Base-by-base conservation (phyloP, 352 stramenopile genomes). In the Globisporangium splendens region DNA sequence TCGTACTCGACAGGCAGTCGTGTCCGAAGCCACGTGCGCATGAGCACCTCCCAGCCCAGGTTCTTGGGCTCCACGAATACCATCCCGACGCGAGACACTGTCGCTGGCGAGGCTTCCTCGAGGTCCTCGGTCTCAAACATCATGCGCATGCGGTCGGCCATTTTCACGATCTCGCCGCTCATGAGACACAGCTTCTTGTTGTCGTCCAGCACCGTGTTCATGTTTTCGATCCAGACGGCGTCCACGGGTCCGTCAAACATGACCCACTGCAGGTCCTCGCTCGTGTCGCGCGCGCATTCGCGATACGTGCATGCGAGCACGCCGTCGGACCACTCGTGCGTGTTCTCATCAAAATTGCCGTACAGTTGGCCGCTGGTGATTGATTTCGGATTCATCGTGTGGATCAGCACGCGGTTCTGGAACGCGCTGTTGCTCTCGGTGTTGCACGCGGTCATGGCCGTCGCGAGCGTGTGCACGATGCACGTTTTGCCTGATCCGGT, bases 51-150 rank as follows among this genome's bases (percentile, higher is more conserved):
- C 89, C 89, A 98, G 0, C 91, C 91, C 0, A 98, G 62, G 35
- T 96, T 89, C 60, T 96, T 93, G 0, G 88, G 83, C 59, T 98
- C 93, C 5, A 98, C 63, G 58, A 97, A 98, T 35, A 98, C 86
- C 86, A 98, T 98, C 0, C 93, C 93, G 22, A 95, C 93, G 20
- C 93, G 83, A 33, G 88, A 97, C 28, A 98, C 92, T 0, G 93
- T 98, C 14, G 93, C 93, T 7, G 85, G 86, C 0, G 81, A 94
- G 1, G 88, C 88, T 39, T 92, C 83, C 55, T 92, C 83, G 0
- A 98, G 72, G 51, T 98, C 91, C 62, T 97, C 94, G 0, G 91
- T 94, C 65, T 98, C 93, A 60, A 98, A 98, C 66, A 98, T 97
- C 88, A 98, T 98, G n/a, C 81, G 86, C 92, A 98, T 98, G 8